Evolutionary conservation across 371 early-diverging fungal genomes (phyloP).

Genomic region (Blakeslea trispora): DNA sequence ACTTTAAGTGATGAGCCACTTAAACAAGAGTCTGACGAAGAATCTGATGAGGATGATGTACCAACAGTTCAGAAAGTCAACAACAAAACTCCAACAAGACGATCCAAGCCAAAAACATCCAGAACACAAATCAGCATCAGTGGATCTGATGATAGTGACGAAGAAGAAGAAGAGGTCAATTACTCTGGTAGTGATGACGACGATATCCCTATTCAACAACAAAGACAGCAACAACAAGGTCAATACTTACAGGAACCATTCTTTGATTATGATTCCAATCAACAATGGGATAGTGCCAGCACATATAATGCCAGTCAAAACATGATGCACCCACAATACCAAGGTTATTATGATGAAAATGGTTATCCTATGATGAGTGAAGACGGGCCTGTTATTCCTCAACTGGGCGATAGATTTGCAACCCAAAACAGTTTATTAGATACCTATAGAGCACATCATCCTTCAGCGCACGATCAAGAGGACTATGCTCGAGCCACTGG

Average conservation of each 20-base stretch:
- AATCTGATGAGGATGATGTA: constrained; percentile 5
- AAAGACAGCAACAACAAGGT: constrained; percentile 10
- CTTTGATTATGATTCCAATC: constrained; percentile 1
- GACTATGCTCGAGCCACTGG: constrained; percentile 48
- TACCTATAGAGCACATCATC: constrained; percentile 34
- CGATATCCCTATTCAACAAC: constrained; percentile 17
- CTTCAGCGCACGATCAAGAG: constrained; percentile 43
- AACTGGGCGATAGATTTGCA: constrained; percentile 33
- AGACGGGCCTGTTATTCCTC: constrained; percentile 45
- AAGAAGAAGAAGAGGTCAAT: constrained; percentile 10
- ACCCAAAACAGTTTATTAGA: constrained; percentile 45
- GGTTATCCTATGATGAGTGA: constrained; percentile 18
- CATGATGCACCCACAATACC: constrained; percentile 13
- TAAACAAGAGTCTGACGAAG: not conserved
- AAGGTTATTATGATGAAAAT: constrained; percentile 17
- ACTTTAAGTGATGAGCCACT: constrained; percentile 2
- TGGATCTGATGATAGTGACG: constrained; percentile 29
- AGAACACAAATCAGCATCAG: constrained; percentile 30
- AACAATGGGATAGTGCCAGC: constrained; percentile 16
- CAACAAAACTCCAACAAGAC: not conserved
- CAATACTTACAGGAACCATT: not conserved
- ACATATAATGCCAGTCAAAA: constrained; percentile 6
- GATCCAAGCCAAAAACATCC: constrained; percentile 24
- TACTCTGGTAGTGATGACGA: constrained; percentile 19
- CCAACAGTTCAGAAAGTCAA: not conserved